Conservation (phyloP, 768 basidiomycete species). For the Russula olivacea region DNA sequence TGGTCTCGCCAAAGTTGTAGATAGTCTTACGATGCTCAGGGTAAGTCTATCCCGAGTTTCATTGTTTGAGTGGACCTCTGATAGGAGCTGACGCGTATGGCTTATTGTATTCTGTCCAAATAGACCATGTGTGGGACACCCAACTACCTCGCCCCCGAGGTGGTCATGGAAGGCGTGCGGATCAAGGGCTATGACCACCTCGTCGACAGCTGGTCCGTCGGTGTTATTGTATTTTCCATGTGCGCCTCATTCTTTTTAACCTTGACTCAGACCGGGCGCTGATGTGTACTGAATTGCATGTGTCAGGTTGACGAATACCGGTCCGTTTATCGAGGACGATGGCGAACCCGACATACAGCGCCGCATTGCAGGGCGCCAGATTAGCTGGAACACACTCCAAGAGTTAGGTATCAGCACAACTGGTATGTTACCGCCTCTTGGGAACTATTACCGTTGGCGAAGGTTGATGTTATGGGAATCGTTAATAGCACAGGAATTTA, state of each 20-base stretch:
- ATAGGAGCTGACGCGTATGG: not conserved
- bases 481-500: constrained; percentile 55
- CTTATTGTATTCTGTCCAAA: not conserved
- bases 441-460: not conserved
- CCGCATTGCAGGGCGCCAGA: constrained; percentile 20
- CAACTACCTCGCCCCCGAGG: constrained; percentile 88
- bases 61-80: not conserved
- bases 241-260: constrained; percentile 35
- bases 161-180: constrained; percentile 56
- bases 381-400: constrained; percentile 14
- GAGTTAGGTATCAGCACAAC: constrained; percentile 30
- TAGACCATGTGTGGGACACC: constrained; percentile 97
- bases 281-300: not conserved
- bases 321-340: constrained; percentile 19
- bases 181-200: constrained; percentile 74
- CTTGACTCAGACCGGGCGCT: not conserved
- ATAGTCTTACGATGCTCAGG: constrained; percentile 67
- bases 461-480: constrained; percentile 7
- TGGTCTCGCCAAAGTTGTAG: constrained; percentile 89
- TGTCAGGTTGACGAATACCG: constrained; percentile 2
- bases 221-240: constrained; percentile 93
- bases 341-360: not conserved
- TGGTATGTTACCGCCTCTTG: constrained; percentile 37
- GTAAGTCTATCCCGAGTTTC: constrained; percentile 37
- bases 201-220: constrained; percentile 96